phyloP scores from a whole-genome alignment of 305 asterid genomes.

The Rubia peregrina region DNA sequence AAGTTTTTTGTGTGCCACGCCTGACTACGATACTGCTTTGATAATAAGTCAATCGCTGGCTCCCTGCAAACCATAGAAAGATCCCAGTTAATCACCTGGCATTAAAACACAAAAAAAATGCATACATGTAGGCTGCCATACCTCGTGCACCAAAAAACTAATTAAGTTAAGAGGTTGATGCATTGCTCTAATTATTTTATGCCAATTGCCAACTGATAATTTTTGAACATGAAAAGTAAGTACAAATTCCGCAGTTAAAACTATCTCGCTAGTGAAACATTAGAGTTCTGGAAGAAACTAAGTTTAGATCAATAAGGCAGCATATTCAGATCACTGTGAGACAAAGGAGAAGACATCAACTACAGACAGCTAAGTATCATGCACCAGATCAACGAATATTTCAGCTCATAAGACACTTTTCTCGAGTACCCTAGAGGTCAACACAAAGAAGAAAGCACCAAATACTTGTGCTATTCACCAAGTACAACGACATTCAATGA shows the following conservation, averaged over 20 bases:
- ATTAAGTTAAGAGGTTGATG: not conserved
- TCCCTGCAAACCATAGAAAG: not conserved
- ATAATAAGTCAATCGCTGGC: not conserved
- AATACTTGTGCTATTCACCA: not conserved
- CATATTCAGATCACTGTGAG: not conserved
- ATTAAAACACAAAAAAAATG: not conserved
- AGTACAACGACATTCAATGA: not conserved
- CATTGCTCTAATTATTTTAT: not conserved
- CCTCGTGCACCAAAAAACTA: not conserved
- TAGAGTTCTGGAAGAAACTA: no score
- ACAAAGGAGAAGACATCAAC: not conserved
- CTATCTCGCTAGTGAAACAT: no score
- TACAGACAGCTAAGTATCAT: not conserved
- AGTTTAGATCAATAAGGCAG: not conserved
- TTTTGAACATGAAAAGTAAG: not conserved
- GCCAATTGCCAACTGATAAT: not conserved
- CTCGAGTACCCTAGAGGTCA: not conserved
- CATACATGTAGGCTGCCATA: not conserved
- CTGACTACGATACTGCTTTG: not conserved
- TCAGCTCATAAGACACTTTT: no score
- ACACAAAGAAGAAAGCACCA: not conserved
- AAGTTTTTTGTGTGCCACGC: not conserved
- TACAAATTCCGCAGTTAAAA: no score
- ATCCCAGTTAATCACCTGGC: not conserved
- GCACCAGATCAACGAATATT: not conserved